Evolutionary conservation across 352 stramenopile species (phyloP).

Genomic region (Thalassiosira mediterranea): DNA sequence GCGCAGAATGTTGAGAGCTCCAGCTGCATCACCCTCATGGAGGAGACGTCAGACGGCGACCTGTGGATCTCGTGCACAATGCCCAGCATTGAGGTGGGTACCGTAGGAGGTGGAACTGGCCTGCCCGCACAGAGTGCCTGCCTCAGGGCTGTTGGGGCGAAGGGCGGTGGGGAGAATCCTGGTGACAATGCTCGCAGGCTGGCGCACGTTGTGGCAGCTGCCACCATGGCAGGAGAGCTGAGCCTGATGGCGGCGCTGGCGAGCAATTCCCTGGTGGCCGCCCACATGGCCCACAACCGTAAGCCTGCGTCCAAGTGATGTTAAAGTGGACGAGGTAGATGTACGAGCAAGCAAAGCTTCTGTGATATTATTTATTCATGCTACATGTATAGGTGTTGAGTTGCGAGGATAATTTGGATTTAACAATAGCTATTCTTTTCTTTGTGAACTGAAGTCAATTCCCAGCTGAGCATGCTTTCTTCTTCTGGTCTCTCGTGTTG

Average conservation of each 20-base stretch:
- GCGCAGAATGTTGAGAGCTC: conserved; percentile 91
- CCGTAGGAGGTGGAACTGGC: conserved; percentile 89
- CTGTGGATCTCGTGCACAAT: conserved; percentile 87
- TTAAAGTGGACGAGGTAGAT: no score
- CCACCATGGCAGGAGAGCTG: conserved; percentile 88
- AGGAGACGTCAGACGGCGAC: conserved; percentile 85
- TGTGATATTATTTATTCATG: no score
- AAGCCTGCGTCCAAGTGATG: conserved; percentile 72
- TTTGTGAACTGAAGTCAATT: no score
- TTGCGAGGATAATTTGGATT: no score
- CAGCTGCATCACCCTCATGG: conserved; percentile 91
- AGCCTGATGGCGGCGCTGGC: conserved; percentile 89
- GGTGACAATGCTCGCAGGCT: conserved; percentile 87
- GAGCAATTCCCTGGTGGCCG: conserved; percentile 88
- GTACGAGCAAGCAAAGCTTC: no score
- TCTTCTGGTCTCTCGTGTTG: no score
- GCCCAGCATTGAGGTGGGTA: conserved; percentile 91
- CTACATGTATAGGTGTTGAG: no score
- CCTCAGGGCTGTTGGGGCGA: conserved; percentile 86
- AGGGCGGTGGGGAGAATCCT: conserved; percentile 75
- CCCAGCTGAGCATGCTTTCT: no score
- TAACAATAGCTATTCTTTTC: no score
- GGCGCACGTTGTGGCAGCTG: conserved; percentile 85
- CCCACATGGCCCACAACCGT: conserved; percentile 89
- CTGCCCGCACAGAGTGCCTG: conserved; percentile 87